Evolutionary conservation across 2,329 filamentous ascomycete species (phyloP), one percentile per base, ranked within the genome.

Genomic region (Sporothrix humicola): DNA sequence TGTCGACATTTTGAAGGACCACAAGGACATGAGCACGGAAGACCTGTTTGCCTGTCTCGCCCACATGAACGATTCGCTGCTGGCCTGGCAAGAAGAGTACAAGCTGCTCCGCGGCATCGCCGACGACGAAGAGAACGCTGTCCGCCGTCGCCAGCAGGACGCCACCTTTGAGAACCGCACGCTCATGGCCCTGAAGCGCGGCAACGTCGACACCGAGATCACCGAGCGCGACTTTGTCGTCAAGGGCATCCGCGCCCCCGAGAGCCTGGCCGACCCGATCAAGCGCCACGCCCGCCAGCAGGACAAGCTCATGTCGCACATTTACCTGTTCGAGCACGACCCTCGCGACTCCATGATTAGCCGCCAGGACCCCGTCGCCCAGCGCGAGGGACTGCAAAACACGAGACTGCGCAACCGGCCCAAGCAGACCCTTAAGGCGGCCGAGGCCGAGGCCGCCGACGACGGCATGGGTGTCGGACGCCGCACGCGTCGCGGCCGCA

Each of bases 291-390:
- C 80, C 58, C 79, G 79, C 72, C 79, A 83, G 71, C 86, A 91
- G 78, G 88, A 90, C 80, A 83, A 83, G 72, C 83, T 89, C 75
- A 87, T 88, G 84, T 88, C 89, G 8, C 84, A 87, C 74, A 84
- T 85, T 1, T 91, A 90, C 77, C 86, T 87, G 17, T 90, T 90
- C 77, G 87, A 89, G 74, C 89, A 90, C 76, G 88, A 90, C 76
- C 83, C 86, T 10, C 86, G 88, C 70, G 84, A 86, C 2, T 85
- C 85, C 74, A 88, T 87, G 79, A 83, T 90, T 74, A 88, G 88
- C 23, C 83, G 83, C 50, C 90, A 91, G 78, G 88, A 90, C 74
- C 87, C 88, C 0, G 81, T 87, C 50, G 84, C 83, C 10, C 88
- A 90, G 76, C 82, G 84, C 52, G 81, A 93, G 58, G 87, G 88